These are phyloP conservation scores for Aspergillus aculeatinus DNA, from an alignment of 2,329 filamentous ascomycete genomes.

Conservation along the genomic window DNA sequence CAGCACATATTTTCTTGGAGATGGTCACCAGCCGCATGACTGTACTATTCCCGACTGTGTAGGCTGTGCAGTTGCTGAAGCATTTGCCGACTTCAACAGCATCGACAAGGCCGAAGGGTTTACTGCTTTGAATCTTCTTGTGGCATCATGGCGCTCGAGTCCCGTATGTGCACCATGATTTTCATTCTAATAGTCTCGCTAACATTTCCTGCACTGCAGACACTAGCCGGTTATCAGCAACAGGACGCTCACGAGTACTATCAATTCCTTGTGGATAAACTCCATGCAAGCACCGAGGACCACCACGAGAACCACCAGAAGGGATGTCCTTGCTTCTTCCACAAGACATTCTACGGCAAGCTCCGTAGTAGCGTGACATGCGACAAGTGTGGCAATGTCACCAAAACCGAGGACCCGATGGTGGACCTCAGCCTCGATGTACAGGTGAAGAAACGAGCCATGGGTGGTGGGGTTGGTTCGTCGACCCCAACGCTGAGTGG, in stretches of 20 bases:
- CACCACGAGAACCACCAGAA: constrained; percentile 58
- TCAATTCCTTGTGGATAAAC: constrained; percentile 87
- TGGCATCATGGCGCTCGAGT: constrained; percentile 86
- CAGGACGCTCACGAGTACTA: constrained; percentile 98
- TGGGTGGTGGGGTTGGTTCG: constrained; percentile 37
- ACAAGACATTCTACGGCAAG: constrained; percentile 92
- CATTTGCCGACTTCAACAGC: constrained; percentile 64
- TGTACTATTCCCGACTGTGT: constrained; percentile 63
- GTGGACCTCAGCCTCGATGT: constrained; percentile 86
- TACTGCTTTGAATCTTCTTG: constrained; percentile 82
- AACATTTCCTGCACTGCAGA: constrained; percentile 41
- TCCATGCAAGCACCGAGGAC: constrained; percentile 76
- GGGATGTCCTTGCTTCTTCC: constrained; percentile 82
- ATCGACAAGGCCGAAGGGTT: constrained; percentile 74
- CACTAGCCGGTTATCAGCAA: constrained; percentile 85
- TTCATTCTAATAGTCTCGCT: not conserved
- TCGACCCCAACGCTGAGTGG: constrained; percentile 61
- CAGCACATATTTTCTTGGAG: constrained; percentile 86
- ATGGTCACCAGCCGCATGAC: constrained; percentile 77
- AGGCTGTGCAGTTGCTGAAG: constrained; percentile 61
- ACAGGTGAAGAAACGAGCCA: constrained; percentile 59
- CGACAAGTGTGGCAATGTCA: constrained; percentile 79
- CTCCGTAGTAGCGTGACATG: constrained; percentile 88
- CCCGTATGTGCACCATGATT: constrained; percentile 52
- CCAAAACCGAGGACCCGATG: constrained; percentile 81